Evolutionary conservation across 768 basidiomycete genomes (phyloP), one percentile per base, ranked within the genome.

Genomic region (Filobasidium wieringae): DNA sequence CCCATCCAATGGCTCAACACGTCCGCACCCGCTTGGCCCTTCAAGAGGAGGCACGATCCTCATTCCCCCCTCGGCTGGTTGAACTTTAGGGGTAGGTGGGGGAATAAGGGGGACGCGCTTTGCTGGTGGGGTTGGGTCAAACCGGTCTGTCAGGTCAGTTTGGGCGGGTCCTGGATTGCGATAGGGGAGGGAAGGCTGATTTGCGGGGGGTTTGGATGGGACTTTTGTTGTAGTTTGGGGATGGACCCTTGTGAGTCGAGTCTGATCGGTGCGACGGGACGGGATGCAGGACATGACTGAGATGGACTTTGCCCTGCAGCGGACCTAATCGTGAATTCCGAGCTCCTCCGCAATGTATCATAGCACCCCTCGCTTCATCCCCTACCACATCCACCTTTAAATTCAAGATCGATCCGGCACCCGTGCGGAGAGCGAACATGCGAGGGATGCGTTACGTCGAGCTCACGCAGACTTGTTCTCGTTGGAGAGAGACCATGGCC

Each of bases 251-350:
- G 29, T 51, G 4, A 29, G 27, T 30, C n/a, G n/a, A n/a, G n/a
- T n/a, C n/a, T n/a, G n/a, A n/a, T n/a, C n/a, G n/a, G n/a, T n/a
- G n/a, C n/a, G n/a, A n/a, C n/a, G n/a, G n/a, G n/a, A n/a, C n/a
- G n/a, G n/a, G n/a, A n/a, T n/a, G n/a, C n/a, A n/a, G n/a, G n/a
- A n/a, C n/a, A n/a, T n/a, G n/a, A n/a, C n/a, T n/a, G n/a, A n/a
- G n/a, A n/a, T n/a, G n/a, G n/a, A 51, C 27, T n/a, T 24, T 19
- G n/a, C 29, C 1, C 26, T 17, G 4, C 45, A 57, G 55, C 14
- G 69, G 69, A 15, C 69, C 69, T 7, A 70, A 68, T 55, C 50
- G 69, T 9, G 51, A 55, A 26, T 68, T 70, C 33, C 50, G 62
- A 6, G 32, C 31, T 7, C 61, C 68, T 4, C 67, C 68, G 17